A percentile compares a stretch with the other conserved stretches of the same genome.
Evolutionary conservation across 805 yeast species (phyloP).

Genomic region (Ogataea dorogensis): DNA sequence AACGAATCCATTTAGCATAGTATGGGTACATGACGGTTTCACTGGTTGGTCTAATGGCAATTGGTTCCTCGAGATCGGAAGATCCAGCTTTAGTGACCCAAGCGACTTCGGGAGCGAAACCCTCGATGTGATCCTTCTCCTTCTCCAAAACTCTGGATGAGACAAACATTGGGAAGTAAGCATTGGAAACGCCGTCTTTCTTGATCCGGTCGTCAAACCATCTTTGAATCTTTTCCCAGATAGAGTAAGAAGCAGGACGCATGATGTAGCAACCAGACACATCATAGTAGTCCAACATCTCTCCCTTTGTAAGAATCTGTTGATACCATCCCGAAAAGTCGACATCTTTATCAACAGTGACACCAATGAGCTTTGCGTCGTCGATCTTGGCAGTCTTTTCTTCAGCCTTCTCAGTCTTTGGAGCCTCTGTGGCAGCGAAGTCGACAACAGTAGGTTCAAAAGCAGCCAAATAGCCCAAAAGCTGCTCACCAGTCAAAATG

Average conservation of each 20-base stretch:
- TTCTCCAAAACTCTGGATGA: constrained; percentile 88
- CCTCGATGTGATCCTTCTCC: constrained; percentile 98
- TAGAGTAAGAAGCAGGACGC: constrained; percentile 90
- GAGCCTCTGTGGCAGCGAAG: constrained; percentile 40
- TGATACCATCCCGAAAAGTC: constrained; percentile 98
- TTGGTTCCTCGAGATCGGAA: constrained; percentile 94
- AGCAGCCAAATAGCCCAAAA: constrained; percentile 48
- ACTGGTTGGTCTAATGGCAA: constrained; percentile 98
- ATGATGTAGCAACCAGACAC: constrained; percentile 98
- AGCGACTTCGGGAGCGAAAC: constrained; percentile 99
- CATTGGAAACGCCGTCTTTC: constrained; percentile 85
- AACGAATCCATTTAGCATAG: constrained; percentile 98
- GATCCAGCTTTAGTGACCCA: constrained; percentile 98
- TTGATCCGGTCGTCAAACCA: constrained; percentile 84
- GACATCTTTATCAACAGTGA: constrained; percentile 86
- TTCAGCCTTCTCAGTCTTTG: constrained; percentile 27
- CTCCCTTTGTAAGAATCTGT: constrained; percentile 94
- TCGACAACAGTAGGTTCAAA: constrained; percentile 56
- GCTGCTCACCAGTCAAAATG: constrained; percentile 44
- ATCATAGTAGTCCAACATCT: constrained; percentile 97
- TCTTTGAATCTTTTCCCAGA: constrained; percentile 92
- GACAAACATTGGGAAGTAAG: constrained; percentile 98
- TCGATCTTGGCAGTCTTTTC: constrained; percentile 53
- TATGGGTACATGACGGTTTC: constrained; percentile 99
- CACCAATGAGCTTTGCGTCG: constrained; percentile 91